Evolutionary conservation across 2,329 filamentous ascomycete genomes (phyloP).

Genomic region (Triangularia verruculosa): DNA sequence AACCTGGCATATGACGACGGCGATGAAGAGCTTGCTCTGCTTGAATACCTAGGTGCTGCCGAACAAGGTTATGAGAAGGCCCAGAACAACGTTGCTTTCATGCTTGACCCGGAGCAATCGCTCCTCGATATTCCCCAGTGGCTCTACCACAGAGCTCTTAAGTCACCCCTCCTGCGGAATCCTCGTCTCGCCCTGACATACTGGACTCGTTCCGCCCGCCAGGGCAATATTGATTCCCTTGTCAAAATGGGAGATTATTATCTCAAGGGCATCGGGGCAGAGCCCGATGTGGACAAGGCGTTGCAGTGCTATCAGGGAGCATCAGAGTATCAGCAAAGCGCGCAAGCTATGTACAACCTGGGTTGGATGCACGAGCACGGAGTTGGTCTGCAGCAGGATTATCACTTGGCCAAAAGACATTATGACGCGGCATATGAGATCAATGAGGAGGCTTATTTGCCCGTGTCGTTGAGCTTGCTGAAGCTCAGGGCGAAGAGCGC

Average conservation of each 20-base stretch:
- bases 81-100: slow-evolving; percentile 84
- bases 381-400: slow-evolving; percentile 87
- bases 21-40: slow-evolving; percentile 74
- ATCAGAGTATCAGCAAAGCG: slow-evolving; percentile 85
- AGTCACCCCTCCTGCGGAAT: slow-evolving; percentile 47
- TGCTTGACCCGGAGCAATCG: slow-evolving; percentile 73
- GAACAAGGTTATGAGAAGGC: slow-evolving; percentile 89
- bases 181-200: slow-evolving; percentile 74
- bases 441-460: slow-evolving; percentile 89
- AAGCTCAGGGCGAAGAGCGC: slow-evolving; percentile 83
- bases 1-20: slow-evolving; percentile 78
- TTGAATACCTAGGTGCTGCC: slow-evolving; percentile 81
- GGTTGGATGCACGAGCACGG: slow-evolving; percentile 99
- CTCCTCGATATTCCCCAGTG: slow-evolving; percentile 55
- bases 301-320: slow-evolving; percentile 90
- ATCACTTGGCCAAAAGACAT: slow-evolving; percentile 92
- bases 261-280: slow-evolving; percentile 73
- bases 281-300: slow-evolving; percentile 75
- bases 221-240: slow-evolving; percentile 87
- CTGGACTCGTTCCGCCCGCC: slow-evolving; percentile 92
- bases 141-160: slow-evolving; percentile 42
- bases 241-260: slow-evolving; percentile 99
- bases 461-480: slow-evolving; percentile 81
- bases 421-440: slow-evolving; percentile 91
- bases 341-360: slow-evolving; percentile 93